Base-by-base conservation (phyloP, 192 early-diverging fungal species). In the Umbelopsis sp. region DNA sequence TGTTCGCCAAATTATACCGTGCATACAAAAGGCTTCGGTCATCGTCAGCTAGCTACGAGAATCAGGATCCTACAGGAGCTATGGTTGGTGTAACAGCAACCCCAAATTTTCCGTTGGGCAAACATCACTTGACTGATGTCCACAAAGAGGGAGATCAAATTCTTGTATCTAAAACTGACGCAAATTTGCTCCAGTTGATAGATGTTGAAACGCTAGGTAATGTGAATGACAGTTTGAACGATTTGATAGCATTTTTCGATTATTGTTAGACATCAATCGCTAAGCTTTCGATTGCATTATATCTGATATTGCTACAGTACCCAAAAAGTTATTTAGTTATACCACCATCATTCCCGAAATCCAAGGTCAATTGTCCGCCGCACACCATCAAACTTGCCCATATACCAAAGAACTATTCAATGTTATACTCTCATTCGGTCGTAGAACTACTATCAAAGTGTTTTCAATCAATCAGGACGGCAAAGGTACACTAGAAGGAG, bases 141-240 rank as follows among this genome's bases (percentile, higher is more conserved):
- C 56, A 32, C 31, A 62, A 62, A n/a, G 56, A 17, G 8, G 56
- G 56, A 6, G 52, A 38, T 4, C 49, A 43, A n/a, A 69, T 70
- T 1, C 43, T 80, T n/a, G 69, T 80, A 1, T n/a, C 75, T 21
- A 80, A 80, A 45, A 76, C 79, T 1, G 79, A 80, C 62, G 74
- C 74, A 3, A 80, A 76, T 67, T 32, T 59, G 8, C 50, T 80
- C 21, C 79, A 80, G 45, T 56, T 75, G n/a, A 41, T 80, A 21
- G 26, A 80, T 66, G 21, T 45, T 16, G 74, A 76, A 5, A 70
- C 79, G 2, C 44, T 80, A 49, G 71, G 79, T 80, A 73, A 20
- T 45, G 26, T 17, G 2, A 49, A n/a, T 17, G 20, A 49, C 5
- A 1, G 38, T 11, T n/a, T n/a, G n/a, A n/a, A n/a, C n/a, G n/a